Percentiles rank a stretch among this genome's conserved stretches.
These are phyloP conservation scores for Plenodomus biglobosus DNA, from an alignment of 2,329 filamentous ascomycete genomes.

Conservation along the genomic window DNA sequence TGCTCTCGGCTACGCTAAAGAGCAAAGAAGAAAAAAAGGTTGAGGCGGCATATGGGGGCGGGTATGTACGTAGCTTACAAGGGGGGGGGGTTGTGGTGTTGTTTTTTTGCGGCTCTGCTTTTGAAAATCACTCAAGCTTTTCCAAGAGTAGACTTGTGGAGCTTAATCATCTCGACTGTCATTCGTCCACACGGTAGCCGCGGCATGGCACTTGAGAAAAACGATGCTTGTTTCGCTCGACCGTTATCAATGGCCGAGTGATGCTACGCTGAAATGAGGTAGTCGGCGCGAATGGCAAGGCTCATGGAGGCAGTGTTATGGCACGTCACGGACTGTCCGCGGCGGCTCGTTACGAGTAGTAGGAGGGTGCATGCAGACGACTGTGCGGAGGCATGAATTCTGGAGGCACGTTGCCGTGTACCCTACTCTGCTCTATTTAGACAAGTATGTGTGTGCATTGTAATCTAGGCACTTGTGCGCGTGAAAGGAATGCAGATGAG, in stretches of 20 bases:
- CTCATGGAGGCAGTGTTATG: background rate
- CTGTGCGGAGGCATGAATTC: too few relatives aligned
- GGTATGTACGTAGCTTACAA: background rate
- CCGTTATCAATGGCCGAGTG: too few relatives aligned
- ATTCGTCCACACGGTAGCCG: conserved; percentile 3
- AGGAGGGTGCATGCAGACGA: too few relatives aligned
- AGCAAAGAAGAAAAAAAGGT: background rate
- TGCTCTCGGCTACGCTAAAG: background rate
- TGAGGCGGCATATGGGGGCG: background rate
- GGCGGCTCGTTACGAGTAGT: too few relatives aligned
- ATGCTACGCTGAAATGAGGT: background rate
- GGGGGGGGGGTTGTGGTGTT: background rate
- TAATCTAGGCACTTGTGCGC: too few relatives aligned
- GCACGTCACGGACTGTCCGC: background rate
- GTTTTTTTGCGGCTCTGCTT: conserved; percentile 3
- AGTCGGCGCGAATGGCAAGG: background rate
- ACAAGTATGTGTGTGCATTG: too few relatives aligned
- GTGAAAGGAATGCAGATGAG: too few relatives aligned
- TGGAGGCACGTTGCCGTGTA: too few relatives aligned
- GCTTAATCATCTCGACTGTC: conserved; percentile 1
- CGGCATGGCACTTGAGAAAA: too few relatives aligned
- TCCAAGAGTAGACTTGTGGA: conserved; percentile 8
- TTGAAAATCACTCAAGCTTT: background rate
- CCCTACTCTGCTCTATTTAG: too few relatives aligned
- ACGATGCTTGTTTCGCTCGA: too few relatives aligned